A percentile compares a stretch with the other conserved stretches of the same genome.
Conservation (phyloP, 805 yeast genomes). For the Cyberlindnera lachancei region DNA sequence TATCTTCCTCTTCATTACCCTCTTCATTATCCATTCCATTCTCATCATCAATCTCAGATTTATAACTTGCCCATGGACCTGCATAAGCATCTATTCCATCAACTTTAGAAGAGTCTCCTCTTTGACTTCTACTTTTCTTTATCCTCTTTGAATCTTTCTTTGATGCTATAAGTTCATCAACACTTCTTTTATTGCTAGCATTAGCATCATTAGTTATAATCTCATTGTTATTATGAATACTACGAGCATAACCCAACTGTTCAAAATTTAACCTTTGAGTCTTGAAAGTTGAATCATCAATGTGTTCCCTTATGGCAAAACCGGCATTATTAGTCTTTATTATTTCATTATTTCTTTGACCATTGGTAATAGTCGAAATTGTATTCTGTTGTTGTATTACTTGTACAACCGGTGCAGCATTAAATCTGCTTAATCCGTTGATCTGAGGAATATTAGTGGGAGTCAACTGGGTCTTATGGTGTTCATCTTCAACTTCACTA, state of each 20-base stretch:
- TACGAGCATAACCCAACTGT: conserved; percentile 19
- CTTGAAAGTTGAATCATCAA: conserved; percentile 36
- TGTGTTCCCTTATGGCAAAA: conserved; percentile 20
- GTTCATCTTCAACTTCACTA: background rate
- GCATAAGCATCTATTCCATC: conserved; percentile 38
- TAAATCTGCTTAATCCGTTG: too few relatives aligned
- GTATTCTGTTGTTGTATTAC: too few relatives aligned
- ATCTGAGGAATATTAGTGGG: too few relatives aligned
- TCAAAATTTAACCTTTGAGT: conserved; percentile 31
- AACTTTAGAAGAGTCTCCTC: conserved; percentile 27
- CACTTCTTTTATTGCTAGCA: conserved; percentile 22
- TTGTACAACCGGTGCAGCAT: too few relatives aligned
- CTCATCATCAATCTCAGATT: conserved; percentile 20
- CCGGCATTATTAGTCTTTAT: conserved; percentile 5
- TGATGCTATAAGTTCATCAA: conserved; percentile 17
- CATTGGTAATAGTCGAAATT: too few relatives aligned
- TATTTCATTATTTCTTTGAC: too few relatives aligned
- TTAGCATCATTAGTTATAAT: conserved; percentile 7
- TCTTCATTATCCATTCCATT: conserved; percentile 6
- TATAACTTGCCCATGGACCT: conserved; percentile 62
- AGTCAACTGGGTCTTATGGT: too few relatives aligned
- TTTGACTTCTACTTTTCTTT: conserved; percentile 28
- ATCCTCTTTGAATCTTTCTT: conserved; percentile 26
- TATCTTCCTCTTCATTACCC: conserved; percentile 8
- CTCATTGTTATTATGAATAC: conserved; percentile 2